phyloP scores from a whole-genome alignment of 352 stramenopile genomes.

The Thalassiosira sp. region DNA sequence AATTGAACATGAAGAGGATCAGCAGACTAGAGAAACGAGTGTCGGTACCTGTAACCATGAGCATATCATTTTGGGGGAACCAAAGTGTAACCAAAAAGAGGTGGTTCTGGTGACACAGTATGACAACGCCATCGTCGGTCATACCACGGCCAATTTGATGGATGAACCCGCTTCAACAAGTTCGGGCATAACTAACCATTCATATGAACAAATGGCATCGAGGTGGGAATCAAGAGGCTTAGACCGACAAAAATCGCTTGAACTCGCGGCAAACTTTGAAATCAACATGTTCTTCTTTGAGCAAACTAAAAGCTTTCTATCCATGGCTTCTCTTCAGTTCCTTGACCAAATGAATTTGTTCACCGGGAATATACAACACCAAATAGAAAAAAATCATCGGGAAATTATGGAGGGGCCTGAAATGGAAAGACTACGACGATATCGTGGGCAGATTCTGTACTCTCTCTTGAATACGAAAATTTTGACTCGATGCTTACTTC shows the following conservation, averaged over 20 bases:
- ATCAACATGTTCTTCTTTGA: slow-evolving; percentile 27
- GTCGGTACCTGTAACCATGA: background rate
- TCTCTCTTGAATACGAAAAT: slow-evolving; percentile 11
- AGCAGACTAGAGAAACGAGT: background rate
- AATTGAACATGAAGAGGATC: background rate
- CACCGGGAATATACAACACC: background rate
- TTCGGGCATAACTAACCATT: background rate
- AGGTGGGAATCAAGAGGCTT: slow-evolving; percentile 26
- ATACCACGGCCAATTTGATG: background rate
- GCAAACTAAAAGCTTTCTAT: slow-evolving; percentile 11
- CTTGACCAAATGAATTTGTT: slow-evolving; percentile 8
- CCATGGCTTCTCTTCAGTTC: slow-evolving; percentile 1
- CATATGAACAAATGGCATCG: slow-evolving; percentile 17
- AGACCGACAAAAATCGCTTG: slow-evolving; percentile 21
- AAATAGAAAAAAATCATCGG: slow-evolving; percentile 20
- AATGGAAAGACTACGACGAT: slow-evolving; percentile 1
- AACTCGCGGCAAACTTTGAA: slow-evolving; percentile 24
- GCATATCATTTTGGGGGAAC: background rate
- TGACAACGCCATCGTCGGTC: background rate
- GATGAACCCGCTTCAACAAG: background rate
- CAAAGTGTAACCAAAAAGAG: background rate
- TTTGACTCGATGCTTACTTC: slow-evolving; percentile 12
- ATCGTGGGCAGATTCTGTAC: background rate
- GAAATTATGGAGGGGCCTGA: slow-evolving; percentile 11
- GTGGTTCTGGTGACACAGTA: background rate